Evolutionary conservation across 2,329 filamentous ascomycete species (phyloP).

Genomic region (Lizonia empirigonia): DNA sequence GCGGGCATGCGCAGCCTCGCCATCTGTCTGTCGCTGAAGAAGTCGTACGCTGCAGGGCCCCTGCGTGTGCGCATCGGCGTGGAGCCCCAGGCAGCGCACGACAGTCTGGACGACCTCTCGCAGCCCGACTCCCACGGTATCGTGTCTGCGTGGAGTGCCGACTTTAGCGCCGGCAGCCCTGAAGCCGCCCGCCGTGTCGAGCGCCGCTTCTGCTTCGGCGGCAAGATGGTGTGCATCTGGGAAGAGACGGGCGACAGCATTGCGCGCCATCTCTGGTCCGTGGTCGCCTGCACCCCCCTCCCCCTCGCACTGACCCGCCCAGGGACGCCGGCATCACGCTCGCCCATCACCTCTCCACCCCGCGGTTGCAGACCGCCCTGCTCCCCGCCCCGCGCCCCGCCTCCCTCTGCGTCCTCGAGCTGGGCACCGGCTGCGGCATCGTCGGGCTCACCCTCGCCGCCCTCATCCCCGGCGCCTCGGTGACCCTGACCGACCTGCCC

Average conservation of each 20-base stretch:
- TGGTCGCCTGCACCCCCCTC: not conserved
- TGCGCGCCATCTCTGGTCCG: conserved; percentile 71
- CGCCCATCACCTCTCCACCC: conserved; percentile 57
- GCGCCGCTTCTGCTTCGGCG: conserved; percentile 56
- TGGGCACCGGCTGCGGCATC: conserved; percentile 72
- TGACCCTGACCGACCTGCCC: conserved; percentile 68
- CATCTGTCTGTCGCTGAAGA: conserved; percentile 50
- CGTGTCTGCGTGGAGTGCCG: conserved; percentile 63
- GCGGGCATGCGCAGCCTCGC: conserved; percentile 52
- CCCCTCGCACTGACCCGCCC: conserved; percentile 4
- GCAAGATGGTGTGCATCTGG: conserved; percentile 59
- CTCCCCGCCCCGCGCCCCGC: not conserved
- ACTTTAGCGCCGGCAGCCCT: conserved; percentile 49
- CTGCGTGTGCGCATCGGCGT: conserved; percentile 50
- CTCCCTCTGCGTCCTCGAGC: conserved; percentile 59
- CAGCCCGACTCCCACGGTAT: conserved; percentile 51
- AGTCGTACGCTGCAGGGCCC: conserved; percentile 47
- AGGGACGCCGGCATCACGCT: conserved; percentile 66
- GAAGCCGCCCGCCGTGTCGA: conserved; percentile 61
- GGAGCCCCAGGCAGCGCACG: conserved; percentile 32
- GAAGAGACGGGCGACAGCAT: conserved; percentile 77
- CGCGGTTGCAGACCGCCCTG: conserved; percentile 33
- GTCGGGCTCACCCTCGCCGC: conserved; percentile 67
- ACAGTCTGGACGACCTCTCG: conserved; percentile 37
- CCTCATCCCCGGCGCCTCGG: conserved; percentile 56